Conservation (phyloP, 495 filamentous ascomycete genomes). For the Aspergillus carlsbadensis region DNA sequence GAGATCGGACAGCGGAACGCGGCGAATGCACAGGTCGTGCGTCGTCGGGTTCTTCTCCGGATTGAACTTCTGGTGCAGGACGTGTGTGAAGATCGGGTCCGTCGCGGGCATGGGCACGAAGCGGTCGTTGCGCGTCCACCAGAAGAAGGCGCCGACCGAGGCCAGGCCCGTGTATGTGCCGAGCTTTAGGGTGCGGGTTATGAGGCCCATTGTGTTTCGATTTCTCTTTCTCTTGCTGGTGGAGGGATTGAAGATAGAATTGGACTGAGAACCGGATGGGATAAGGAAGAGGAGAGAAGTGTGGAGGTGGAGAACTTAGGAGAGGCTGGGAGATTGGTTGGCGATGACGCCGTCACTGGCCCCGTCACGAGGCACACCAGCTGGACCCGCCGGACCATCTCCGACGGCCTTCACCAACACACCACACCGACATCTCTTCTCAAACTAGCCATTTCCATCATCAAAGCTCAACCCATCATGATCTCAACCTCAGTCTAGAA, state of each 20-base stretch:
- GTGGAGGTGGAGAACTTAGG: neutral
- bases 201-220: neutral
- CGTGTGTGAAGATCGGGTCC: constrained; percentile 62
- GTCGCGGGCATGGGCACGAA: constrained; percentile 49
- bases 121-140: constrained; percentile 42
- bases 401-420: neutral
- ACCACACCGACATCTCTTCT: neutral
- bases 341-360: neutral
- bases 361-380: too few species aligned
- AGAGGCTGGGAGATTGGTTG: neutral
- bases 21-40: constrained; percentile 62
- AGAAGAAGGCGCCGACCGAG: constrained; percentile 43
- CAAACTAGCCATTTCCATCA: neutral
- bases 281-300: neutral
- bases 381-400: neutral
- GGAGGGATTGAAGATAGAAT: neutral
- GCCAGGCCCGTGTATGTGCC: constrained; percentile 40
- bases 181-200: constrained; percentile 34
- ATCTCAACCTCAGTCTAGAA: constrained; percentile 9
- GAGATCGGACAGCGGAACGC: constrained; percentile 60
- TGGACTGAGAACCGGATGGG: neutral
- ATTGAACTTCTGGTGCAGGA: constrained; percentile 57
- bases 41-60: constrained; percentile 58
- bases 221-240: neutral
- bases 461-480: neutral